Conservation (phyloP, 2,329 filamentous ascomycete genomes). For the Bipolaris cookei region DNA sequence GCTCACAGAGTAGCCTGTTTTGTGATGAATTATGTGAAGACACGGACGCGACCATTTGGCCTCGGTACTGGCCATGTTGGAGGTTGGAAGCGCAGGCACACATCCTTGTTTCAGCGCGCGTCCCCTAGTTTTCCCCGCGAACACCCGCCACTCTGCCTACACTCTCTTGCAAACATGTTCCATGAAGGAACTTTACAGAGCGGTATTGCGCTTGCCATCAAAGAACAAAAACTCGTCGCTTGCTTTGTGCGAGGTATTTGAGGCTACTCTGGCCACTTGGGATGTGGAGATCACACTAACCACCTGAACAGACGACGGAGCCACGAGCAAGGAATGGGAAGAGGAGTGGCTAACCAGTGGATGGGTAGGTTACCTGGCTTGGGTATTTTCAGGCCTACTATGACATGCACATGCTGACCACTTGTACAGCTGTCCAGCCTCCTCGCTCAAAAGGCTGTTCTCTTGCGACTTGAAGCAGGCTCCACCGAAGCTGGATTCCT, state of each 20-base stretch:
- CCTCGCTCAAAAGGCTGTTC: slow-evolving; percentile 68
- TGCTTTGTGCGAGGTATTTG: slow-evolving; percentile 79
- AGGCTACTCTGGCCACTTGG: slow-evolving; percentile 4
- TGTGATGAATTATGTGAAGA: too few relatives aligned
- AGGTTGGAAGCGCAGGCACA: slow-evolving; percentile 16
- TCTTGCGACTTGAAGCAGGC: slow-evolving; percentile 72
- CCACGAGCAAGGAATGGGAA: slow-evolving; percentile 76
- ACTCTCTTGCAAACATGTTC: slow-evolving; percentile 66
- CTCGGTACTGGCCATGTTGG: slow-evolving; percentile 15
- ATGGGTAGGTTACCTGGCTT: slow-evolving; percentile 34
- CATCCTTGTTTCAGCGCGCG: slow-evolving; percentile 23
- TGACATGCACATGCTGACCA: background rate
- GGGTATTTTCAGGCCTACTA: background rate
- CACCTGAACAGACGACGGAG: slow-evolving; percentile 64
- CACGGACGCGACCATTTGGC: slow-evolving; percentile 5
- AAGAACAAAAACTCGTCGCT: slow-evolving; percentile 76
- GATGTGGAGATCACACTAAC: slow-evolving; percentile 20
- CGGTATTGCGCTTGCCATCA: slow-evolving; percentile 77
- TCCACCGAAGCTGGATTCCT: slow-evolving; percentile 84
- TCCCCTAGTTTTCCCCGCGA: slow-evolving; percentile 26
- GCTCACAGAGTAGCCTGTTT: too few relatives aligned
- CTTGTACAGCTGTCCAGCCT: slow-evolving; percentile 51
- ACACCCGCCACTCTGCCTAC: slow-evolving; percentile 18
- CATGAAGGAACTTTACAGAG: slow-evolving; percentile 80
- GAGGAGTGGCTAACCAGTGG: slow-evolving; percentile 64